Base-by-base conservation (phyloP, 2,329 filamentous ascomycete species). In the Ascochyta koolunga region DNA sequence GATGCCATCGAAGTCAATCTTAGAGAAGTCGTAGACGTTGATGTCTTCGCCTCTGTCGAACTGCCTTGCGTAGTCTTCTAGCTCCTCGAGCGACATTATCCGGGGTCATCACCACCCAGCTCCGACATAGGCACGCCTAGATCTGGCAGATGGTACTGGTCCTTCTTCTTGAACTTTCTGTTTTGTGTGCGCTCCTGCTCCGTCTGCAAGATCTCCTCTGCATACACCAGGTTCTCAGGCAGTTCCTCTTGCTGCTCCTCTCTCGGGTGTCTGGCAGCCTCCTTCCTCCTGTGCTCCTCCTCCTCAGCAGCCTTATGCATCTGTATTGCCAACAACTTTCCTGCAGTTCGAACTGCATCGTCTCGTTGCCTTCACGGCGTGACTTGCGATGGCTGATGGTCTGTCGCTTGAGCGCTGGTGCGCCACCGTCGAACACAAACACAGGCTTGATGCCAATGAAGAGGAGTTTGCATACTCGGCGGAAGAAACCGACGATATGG, bases 371-470 rank as follows among this genome's bases (percentile, higher is more conserved):
- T 71, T 99, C 95, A 31, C 95, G 83, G 56, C 92, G 83, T 55
- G 84, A 83, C 73, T 93, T 92, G 36, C 95, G 83, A 45, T 83
- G 85, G 56, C 86, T 86, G 56, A 99, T 93, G 0, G 95, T 99
- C 73, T 96, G 90, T 51, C 93, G 83, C 79, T 99, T 99, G 60
- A 99, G 82, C 2, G 86, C 82, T 0, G 96, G 96, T 0, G 95
- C 96, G 37, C 93, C 95, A 56, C 96, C 95, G 77, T 99, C 95
- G 73, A 99, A 99, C 13, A 99, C 93, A 74, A 99, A 99, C 38
- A 99, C 92, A 0, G 95, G 96, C 60, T 89, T 90, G 74, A 99
- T 96, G 43, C 96, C 95, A 69, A 95, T 93, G 84, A 93, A 99
- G 1, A 99, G 83, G 1, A 99, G 83, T 74, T 99, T 99, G 83